Evolutionary conservation across 768 basidiomycete species (phyloP).

Genomic region (Coprinopsis marcescibilis): DNA sequence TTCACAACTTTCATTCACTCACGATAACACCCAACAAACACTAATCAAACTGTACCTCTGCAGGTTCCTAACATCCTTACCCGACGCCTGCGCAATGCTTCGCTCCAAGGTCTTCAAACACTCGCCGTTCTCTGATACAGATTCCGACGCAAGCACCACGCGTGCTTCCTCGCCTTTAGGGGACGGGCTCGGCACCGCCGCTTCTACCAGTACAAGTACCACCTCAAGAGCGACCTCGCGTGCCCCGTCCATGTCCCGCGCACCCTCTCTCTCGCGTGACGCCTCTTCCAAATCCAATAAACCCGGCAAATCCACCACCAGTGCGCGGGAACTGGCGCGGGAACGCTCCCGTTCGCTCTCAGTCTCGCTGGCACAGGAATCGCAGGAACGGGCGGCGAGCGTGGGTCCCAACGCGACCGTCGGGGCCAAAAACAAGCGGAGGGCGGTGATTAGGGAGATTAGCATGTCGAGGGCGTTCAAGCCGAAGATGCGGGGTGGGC

Average conservation of each 20-base stretch:
- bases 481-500: constrained; percentile 22
- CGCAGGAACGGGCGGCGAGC: constrained; percentile 20
- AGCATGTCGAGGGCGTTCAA: constrained; percentile 76
- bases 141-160: constrained; percentile 15
- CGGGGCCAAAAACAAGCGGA: constrained; percentile 40
- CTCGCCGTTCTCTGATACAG: constrained; percentile 53
- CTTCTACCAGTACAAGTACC: no score
- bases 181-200: no score
- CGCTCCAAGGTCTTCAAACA: constrained; percentile 62
- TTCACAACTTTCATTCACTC: no score
- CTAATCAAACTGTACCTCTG: background rate
- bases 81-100: constrained; percentile 51
- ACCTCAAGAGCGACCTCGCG: constrained; percentile 5
- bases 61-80: constrained; percentile 53
- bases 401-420: constrained; percentile 32
- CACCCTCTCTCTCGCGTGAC: constrained; percentile 18
- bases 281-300: constrained; percentile 12
- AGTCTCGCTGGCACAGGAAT: constrained; percentile 62
- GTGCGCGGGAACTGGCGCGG: constrained; percentile 23
- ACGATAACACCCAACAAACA: no score
- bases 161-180: constrained; percentile 14
- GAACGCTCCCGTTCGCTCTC: constrained; percentile 60
- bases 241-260: constrained; percentile 25
- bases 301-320: constrained; percentile 8
- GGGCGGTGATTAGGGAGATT: constrained; percentile 60